A percentile compares a stretch with the other conserved stretches of the same genome.
Conservation (phyloP, 73 alveolate species). For the Loxodes magnus region DNA sequence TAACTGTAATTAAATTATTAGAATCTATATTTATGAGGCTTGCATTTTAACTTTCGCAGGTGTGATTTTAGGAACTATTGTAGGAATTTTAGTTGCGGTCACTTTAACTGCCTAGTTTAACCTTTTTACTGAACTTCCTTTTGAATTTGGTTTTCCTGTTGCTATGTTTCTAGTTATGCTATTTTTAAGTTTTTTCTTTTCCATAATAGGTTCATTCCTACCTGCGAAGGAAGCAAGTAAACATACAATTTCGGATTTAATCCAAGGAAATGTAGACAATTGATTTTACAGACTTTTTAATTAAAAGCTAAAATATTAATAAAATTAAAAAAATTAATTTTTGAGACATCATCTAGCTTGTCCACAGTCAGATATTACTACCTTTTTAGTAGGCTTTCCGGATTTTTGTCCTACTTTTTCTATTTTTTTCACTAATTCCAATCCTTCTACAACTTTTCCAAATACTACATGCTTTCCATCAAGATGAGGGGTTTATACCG, state of each 20-base stretch:
- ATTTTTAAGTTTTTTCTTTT: conserved; percentile 55
- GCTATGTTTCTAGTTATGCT: conserved; percentile 54
- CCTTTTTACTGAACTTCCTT: conserved; percentile 84
- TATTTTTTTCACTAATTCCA: conserved; percentile 61
- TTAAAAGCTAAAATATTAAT: too few relatives aligned
- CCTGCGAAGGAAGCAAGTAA: conserved; percentile 79
- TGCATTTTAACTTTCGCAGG: conserved; percentile 67
- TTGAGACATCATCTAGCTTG: too few relatives aligned
- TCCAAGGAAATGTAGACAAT: too few relatives aligned
- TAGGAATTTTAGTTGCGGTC: conserved; percentile 80
- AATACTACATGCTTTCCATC: conserved; percentile 92
- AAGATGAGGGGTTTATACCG: conserved; percentile 65
- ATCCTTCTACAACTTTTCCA: conserved; percentile 76
- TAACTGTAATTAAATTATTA: conserved; percentile 53
- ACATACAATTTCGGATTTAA: conserved; percentile 57
- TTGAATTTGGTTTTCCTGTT: conserved; percentile 79
- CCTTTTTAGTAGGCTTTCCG: conserved; percentile 16
- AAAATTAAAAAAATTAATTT: too few relatives aligned
- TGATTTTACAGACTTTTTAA: too few relatives aligned
- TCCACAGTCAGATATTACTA: conserved; percentile 24
- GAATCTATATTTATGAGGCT: conserved; percentile 88
- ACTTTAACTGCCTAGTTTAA: conserved; percentile 79
- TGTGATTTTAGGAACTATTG: conserved; percentile 69
- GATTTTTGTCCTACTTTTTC: conserved; percentile 43
- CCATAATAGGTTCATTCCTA: conserved; percentile 69